Evolutionary conservation across 192 early-diverging fungal species (phyloP).

Genomic region (Coemansia aciculifera): DNA sequence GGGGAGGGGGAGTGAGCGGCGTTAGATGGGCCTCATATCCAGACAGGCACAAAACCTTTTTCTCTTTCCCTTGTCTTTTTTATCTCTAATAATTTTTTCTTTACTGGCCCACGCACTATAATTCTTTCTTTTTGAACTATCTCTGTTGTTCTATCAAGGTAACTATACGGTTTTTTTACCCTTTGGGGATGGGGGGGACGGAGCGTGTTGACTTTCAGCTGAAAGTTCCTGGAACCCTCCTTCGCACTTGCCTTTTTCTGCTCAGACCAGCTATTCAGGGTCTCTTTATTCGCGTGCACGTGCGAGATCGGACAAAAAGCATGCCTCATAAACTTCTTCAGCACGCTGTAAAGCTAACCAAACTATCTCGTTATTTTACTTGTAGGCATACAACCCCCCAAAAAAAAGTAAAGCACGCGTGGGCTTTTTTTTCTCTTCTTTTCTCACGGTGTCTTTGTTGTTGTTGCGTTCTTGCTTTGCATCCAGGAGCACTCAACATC

Average conservation of each 20-base stretch:
- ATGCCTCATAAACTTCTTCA: not conserved
- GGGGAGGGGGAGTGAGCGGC: not conserved
- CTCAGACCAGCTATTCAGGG: not conserved
- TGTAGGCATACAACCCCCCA: not conserved
- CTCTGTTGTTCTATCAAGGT: not conserved
- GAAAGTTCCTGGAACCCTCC: conserved; percentile 13
- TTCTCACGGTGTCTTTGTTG: not conserved
- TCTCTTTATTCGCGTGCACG: not conserved
- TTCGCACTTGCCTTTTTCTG: conserved; percentile 4
- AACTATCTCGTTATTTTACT: not conserved
- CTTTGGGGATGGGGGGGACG: not conserved
- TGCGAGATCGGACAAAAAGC: not conserved
- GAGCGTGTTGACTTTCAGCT: conserved; percentile 9
- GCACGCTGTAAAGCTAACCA: not conserved
- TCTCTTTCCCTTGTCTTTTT: not conserved
- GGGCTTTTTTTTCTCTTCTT: not conserved
- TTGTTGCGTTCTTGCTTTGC: conserved; percentile 23
- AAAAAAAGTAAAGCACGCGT: not conserved
- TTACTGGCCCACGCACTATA: conserved; percentile 7
- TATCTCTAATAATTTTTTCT: not conserved
- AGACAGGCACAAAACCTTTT: not conserved
- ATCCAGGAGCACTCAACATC: conserved; percentile 17
- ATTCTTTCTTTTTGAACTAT: not conserved
- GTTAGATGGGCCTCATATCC: not conserved
- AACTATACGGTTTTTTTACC: not conserved